These are phyloP conservation scores for Beauveria sp. DNA, from an alignment of 2,329 filamentous ascomycete genomes.

Conservation along the genomic window DNA sequence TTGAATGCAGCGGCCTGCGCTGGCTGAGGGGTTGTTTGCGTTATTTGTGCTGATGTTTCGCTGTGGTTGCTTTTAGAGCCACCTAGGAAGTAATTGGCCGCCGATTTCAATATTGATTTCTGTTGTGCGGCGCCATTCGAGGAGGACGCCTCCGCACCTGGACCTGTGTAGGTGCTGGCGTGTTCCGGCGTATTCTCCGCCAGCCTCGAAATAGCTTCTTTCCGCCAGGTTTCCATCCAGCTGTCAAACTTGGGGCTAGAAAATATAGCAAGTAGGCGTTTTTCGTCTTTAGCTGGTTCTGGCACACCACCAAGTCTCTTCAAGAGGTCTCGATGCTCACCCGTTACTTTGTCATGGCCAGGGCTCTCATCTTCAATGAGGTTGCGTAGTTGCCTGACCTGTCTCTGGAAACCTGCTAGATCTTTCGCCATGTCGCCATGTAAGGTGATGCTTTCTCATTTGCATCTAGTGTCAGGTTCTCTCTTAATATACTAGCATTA, in stretches of 20 bases:
- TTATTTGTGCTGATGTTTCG: not conserved
- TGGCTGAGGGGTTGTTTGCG: not conserved
- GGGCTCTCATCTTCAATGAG: not conserved
- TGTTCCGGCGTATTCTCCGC: not conserved
- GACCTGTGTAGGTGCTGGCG: not conserved
- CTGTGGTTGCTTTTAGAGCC: not conserved
- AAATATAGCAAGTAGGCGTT: not conserved
- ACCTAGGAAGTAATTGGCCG: not conserved
- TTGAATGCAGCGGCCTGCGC: not conserved
- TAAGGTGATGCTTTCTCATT: not conserved
- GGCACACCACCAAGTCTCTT: not conserved
- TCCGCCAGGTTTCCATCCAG: not conserved
- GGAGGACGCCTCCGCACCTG: not conserved
- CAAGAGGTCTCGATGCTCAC: not conserved
- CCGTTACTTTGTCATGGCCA: not conserved
- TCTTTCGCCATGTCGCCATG: not conserved
- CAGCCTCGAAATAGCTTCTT: not conserved
- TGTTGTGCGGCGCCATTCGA: not conserved
- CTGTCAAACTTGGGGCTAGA: not conserved
- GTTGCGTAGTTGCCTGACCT: not conserved
- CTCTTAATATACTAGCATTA: not conserved
- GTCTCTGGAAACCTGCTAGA: not conserved
- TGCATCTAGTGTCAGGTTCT: not conserved
- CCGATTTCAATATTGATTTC: not conserved
- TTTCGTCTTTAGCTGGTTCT: not conserved